phyloP scores from a whole-genome alignment of 345 rosid genomes.

The Brassica incana region DNA sequence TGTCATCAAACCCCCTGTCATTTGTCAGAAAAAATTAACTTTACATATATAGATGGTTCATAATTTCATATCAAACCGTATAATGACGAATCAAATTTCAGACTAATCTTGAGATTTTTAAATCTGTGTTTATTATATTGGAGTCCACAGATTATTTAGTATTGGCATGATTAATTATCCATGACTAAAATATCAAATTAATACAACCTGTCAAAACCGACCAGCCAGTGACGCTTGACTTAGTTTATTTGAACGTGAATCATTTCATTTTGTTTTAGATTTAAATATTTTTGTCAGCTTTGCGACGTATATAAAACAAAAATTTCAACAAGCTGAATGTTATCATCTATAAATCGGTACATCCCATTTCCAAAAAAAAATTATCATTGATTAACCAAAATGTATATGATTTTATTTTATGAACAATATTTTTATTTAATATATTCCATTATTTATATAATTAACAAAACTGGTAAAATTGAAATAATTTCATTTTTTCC shows the following conservation, averaged over 20 bases:
- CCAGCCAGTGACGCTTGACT: conserved; percentile 11
- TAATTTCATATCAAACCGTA: background rate
- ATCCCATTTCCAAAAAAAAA: background rate
- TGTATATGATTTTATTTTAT: background rate
- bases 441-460: no score
- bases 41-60: no score
- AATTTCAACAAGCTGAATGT: no score
- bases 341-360: background rate
- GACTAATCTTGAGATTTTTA: background rate
- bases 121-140: background rate
- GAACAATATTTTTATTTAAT: no score
- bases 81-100: background rate
- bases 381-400: background rate
- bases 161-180: background rate
- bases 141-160: conserved; percentile 5
- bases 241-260: conserved; percentile 6
- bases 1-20: no score
- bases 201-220: conserved; percentile 23
- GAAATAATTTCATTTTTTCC: background rate
- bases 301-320: background rate
- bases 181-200: background rate
- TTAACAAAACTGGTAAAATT: no score
- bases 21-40: no score
- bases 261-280: background rate
- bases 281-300: background rate